Conservation (phyloP, 2,329 filamentous ascomycete genomes). For the Scleromitrula shiraiana region DNA sequence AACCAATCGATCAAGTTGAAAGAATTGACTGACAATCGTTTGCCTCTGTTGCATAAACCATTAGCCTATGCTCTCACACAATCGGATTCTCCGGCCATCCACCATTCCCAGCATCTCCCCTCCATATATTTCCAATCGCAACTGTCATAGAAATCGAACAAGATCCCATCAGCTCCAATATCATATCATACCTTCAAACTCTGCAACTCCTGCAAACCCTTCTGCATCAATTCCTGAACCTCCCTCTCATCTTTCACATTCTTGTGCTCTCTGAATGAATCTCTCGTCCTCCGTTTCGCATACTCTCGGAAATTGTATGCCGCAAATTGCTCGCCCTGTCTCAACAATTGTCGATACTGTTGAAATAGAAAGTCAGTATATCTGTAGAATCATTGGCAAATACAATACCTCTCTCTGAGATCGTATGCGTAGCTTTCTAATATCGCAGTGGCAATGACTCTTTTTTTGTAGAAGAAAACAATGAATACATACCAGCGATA, state of each 20-base stretch:
- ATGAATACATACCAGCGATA: conserved; percentile 26
- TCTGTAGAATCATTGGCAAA: background rate
- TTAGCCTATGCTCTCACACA: conserved; percentile 11
- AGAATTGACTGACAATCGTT: conserved; percentile 92
- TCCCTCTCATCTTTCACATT: conserved; percentile 62
- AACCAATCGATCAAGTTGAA: conserved; percentile 82
- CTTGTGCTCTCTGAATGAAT: conserved; percentile 80
- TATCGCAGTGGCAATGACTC: conserved; percentile 3
- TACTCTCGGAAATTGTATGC: conserved; percentile 98
- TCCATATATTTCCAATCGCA: background rate
- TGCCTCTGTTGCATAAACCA: conserved; percentile 59
- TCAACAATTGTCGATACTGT: conserved; percentile 89
- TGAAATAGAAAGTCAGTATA: conserved; percentile 8
- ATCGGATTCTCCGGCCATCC: background rate
- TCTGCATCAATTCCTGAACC: conserved; percentile 84
- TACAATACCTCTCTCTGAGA: background rate
- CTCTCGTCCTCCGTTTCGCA: conserved; percentile 79
- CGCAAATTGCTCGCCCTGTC: conserved; percentile 78
- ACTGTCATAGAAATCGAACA: background rate
- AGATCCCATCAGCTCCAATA: background rate
- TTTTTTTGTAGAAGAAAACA: background rate
- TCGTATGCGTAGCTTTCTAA: background rate
- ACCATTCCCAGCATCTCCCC: background rate
- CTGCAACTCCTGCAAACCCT: conserved; percentile 78
- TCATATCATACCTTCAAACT: conserved; percentile 68